Evolutionary conservation across 2,329 filamentous ascomycete genomes (phyloP).

Genomic region (Sporothrix schenckii): DNA sequence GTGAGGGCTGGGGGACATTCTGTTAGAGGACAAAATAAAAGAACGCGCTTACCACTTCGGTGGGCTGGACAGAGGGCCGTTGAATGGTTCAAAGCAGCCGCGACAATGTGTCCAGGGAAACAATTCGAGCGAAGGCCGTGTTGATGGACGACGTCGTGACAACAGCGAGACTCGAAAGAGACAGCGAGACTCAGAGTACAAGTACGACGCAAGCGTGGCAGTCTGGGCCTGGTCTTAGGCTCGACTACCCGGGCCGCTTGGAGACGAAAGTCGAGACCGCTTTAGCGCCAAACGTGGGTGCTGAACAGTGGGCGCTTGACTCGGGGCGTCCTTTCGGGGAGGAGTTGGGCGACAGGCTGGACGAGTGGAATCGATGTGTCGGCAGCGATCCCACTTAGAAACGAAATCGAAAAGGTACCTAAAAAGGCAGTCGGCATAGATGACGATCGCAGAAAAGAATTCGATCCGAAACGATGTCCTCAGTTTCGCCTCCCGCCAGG

Average conservation of each 20-base stretch:
- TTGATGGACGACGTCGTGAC: background rate
- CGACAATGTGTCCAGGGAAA: background rate
- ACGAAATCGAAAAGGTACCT: background rate
- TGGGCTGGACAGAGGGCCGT: background rate
- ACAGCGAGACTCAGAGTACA: background rate
- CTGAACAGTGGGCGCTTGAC: background rate
- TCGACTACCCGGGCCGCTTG: conserved; percentile 12
- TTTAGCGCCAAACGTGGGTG: conserved; percentile 23
- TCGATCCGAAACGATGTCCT: background rate
- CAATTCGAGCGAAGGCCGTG: background rate
- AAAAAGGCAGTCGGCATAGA: background rate
- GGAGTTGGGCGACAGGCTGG: background rate
- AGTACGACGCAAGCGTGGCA: background rate
- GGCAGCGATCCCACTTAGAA: background rate
- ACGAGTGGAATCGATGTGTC: background rate
- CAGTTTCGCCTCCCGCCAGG: background rate
- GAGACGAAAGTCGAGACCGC: conserved; percentile 16
- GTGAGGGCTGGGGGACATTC: no score
- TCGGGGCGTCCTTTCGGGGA: background rate
- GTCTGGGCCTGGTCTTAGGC: background rate
- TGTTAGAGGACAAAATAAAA: background rate
- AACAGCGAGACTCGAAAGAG: background rate
- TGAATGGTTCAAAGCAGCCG: background rate
- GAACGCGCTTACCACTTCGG: conserved; percentile 2
- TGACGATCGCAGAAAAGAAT: background rate